phyloP scores from a whole-genome alignment of 345 rosid genomes.

The Tarenaya hassleriana region DNA sequence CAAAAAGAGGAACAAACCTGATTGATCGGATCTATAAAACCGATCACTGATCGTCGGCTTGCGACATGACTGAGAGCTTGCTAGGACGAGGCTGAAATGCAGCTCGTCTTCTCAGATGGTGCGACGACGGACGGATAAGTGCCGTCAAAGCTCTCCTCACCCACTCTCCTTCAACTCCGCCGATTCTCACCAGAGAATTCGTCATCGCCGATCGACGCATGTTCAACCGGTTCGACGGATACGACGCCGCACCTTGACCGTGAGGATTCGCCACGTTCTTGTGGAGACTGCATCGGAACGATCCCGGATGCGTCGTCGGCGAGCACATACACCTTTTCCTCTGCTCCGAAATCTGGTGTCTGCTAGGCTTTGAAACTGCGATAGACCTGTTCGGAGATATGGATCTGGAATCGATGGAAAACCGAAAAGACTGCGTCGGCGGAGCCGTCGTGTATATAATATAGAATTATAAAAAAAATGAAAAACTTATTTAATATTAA shows the following conservation, averaged over 20 bases:
- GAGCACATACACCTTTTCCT: constrained; percentile 80
- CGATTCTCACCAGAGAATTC: constrained; percentile 82
- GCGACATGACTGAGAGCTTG: constrained; percentile 61
- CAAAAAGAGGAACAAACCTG: constrained; percentile 25
- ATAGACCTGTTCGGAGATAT: constrained; percentile 41
- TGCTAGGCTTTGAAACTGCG: constrained; percentile 37
- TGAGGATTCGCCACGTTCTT: constrained; percentile 33
- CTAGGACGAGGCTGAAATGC: constrained; percentile 66
- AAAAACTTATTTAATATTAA: too few relatives aligned
- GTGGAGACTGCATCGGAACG: constrained; percentile 73
- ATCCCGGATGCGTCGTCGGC: constrained; percentile 82
- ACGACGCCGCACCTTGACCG: constrained; percentile 33
- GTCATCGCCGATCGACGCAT: constrained; percentile 89
- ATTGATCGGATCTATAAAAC: constrained; percentile 9
- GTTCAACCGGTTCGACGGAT: constrained; percentile 52
- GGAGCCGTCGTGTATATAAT: too few relatives aligned
- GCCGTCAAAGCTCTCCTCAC: constrained; percentile 80
- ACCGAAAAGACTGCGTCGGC: too few relatives aligned
- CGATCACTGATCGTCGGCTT: constrained; percentile 33
- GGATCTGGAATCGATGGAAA: constrained; percentile 32
- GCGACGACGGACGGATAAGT: constrained; percentile 84
- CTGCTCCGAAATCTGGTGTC: constrained; percentile 32
- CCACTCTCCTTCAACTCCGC: constrained; percentile 94
- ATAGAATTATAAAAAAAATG: too few relatives aligned
- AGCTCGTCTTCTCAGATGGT: constrained; percentile 56